Evolutionary conservation across 139 green algal genomes (phyloP).

Genomic region (Spirogloea muscicola): DNA sequence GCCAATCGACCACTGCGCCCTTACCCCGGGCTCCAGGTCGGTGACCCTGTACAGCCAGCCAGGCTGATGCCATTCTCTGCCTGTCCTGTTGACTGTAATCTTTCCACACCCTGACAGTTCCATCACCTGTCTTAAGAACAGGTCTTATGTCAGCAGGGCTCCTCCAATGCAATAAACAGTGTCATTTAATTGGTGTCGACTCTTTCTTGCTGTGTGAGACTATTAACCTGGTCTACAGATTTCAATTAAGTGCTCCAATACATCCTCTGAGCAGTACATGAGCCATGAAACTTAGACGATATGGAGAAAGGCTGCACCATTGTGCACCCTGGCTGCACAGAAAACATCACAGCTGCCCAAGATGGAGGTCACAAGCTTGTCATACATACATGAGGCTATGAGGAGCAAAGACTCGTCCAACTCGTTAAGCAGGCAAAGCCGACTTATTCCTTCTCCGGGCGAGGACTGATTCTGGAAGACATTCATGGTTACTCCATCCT

Average conservation of each 20-base stretch:
- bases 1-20: slow-evolving; percentile 33
- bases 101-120: slow-evolving; percentile 23
- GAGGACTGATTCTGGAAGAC: slow-evolving; percentile 23
- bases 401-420: slow-evolving; percentile 20
- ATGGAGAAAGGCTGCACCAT: too few species aligned
- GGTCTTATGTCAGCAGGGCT: not conserved
- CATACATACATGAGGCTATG: slow-evolving; percentile 25
- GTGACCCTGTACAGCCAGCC: slow-evolving; percentile 10
- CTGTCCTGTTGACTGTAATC: slow-evolving; percentile 7
- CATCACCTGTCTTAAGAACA: slow-evolving; percentile 17
- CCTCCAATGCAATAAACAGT: too few species aligned
- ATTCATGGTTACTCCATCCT: slow-evolving; percentile 34
- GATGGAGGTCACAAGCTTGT: too few species aligned
- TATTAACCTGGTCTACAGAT: too few species aligned
- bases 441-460: slow-evolving; percentile 1
- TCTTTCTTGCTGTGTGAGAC: too few species aligned
- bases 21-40: not conserved
- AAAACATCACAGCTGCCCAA: too few species aligned
- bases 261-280: too few species aligned
- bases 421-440: slow-evolving; percentile 38
- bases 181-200: not conserved
- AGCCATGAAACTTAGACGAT: too few species aligned
- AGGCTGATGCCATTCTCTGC: slow-evolving; percentile 30
- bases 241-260: too few species aligned
- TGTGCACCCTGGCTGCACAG: too few species aligned